Evolutionary conservation across 106 monocot genomes (phyloP).

Genomic region (Acorus calamus): DNA sequence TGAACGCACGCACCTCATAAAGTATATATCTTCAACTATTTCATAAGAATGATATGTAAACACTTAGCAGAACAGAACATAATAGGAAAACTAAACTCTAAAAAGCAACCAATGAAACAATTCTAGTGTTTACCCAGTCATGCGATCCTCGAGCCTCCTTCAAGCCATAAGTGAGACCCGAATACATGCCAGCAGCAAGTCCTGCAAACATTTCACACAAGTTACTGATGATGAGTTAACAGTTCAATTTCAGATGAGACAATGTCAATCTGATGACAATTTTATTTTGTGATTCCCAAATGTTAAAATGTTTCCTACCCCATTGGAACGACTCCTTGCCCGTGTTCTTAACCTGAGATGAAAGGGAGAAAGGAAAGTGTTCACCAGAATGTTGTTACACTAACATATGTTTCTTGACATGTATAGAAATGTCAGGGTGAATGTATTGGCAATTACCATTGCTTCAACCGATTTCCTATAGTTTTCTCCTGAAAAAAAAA

Average conservation of each 20-base stretch:
- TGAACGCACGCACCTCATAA: too few species aligned
- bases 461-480: constrained; percentile 63
- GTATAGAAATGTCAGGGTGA: too few species aligned
- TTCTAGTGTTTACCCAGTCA: constrained; percentile 52
- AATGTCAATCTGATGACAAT: too few species aligned
- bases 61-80: neutral
- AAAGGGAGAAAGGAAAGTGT: neutral
- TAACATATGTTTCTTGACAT: too few species aligned
- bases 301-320: constrained; percentile 29
- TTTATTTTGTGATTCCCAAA: too few species aligned
- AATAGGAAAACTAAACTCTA: neutral
- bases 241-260: too few species aligned
- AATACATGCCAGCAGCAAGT: constrained; percentile 69
- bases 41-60: too few species aligned
- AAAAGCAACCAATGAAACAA: neutral
- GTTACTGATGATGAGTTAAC: too few species aligned
- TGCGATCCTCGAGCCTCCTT: constrained; percentile 78
- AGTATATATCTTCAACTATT: too few species aligned
- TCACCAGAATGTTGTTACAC: too few species aligned
- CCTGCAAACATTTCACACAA: constrained; percentile 21
- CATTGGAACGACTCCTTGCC: constrained; percentile 79
- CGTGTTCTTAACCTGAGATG: constrained; percentile 55
- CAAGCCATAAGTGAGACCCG: constrained; percentile 79
- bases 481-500: constrained; percentile 54
- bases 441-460: constrained; percentile 24